Conservation (phyloP, 371 early-diverging fungal species). For the Mortierella sp. region DNA sequence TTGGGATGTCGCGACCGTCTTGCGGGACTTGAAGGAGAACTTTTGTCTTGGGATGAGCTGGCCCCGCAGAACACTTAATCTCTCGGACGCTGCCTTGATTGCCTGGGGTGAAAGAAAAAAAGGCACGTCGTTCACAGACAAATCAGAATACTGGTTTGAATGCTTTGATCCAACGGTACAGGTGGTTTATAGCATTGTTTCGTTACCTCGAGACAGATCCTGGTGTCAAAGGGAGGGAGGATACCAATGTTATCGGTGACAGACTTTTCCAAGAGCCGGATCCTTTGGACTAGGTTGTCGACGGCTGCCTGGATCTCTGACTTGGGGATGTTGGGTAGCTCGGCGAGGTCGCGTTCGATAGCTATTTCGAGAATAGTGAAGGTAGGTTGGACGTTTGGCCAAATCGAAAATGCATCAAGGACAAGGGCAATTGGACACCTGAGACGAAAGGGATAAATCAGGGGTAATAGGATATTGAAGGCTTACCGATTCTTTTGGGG, state of each 20-base stretch:
- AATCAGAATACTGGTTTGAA: not conserved
- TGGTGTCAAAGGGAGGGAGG: slow-evolving; percentile 72
- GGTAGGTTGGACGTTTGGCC: not conserved
- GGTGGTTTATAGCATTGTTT: not conserved
- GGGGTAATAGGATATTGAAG: too few relatives aligned
- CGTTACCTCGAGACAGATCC: slow-evolving; percentile 61
- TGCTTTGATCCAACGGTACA: not conserved
- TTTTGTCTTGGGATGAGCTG: slow-evolving; percentile 68
- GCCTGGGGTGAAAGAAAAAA: slow-evolving; percentile 58
- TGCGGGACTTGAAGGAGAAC: slow-evolving; percentile 74
- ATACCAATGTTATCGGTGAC: slow-evolving; percentile 67
- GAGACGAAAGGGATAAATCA: not conserved
- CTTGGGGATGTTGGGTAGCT: slow-evolving; percentile 45
- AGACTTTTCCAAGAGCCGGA: slow-evolving; percentile 65
- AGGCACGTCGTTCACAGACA: not conserved
- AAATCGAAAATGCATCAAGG: not conserved
- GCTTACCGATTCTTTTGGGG: slow-evolving; percentile 54
- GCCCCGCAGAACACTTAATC: slow-evolving; percentile 47
- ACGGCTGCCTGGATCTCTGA: slow-evolving; percentile 53
- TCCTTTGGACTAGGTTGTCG: slow-evolving; percentile 58
- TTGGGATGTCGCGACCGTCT: slow-evolving; percentile 31
- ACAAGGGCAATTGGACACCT: not conserved
- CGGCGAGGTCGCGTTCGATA: slow-evolving; percentile 56
- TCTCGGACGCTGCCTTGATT: slow-evolving; percentile 61
- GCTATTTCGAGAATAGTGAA: slow-evolving; percentile 21